Evolutionary conservation across 2,329 filamentous ascomycete genomes (phyloP), one percentile per base, ranked within the genome.

Genomic region (Botrytis medusae): DNA sequence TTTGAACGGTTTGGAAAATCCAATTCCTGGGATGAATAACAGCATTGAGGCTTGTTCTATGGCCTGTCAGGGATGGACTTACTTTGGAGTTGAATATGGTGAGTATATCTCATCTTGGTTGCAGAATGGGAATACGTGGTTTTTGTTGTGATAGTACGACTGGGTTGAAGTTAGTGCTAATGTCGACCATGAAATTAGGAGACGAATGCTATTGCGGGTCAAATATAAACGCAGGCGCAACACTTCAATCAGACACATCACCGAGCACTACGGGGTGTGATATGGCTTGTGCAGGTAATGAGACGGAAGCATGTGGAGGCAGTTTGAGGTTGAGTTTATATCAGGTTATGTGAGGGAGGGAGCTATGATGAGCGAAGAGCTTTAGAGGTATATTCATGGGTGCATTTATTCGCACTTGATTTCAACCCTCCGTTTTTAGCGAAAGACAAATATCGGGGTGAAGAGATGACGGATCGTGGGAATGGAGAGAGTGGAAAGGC

Each of bases 1-100:
- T 51, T 65, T 78, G 7, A 72, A 54, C 18, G 73, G 69, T 46
- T 29, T 65, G 14, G 57, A 57, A 2, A 42, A 67, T n/a, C 61
- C 76, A 25, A 72, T 73, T 22, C 22, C 71, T 1, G 65, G 72
- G 9, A 75, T 72, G 29, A 75, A 77, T 60, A 80, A 79, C 76
- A 77, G 77, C 16, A 73, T 82, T 29, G 51, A 63, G 18, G n/a
- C 74, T 20, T 82, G 81, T 71, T 76, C 74, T 9, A 67, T 74
- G 1, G 74, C 77, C 29, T 82, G 79, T 69, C 68, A 72, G 1
- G 78, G 75, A 1, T 83, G 80, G 64, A 79, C 73, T 5, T 82
- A 80, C 73, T 81, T 81, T 48, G 83, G 83, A 46, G 80, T 83
- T 16, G 83, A 84, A 71, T 84, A 82, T 74, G 76, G 77, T 48